A percentile compares a stretch with the other conserved stretches of the same genome.
phyloP scores from a whole-genome alignment of 2,329 filamentous ascomycete species.

The Fusarium concolor region DNA sequence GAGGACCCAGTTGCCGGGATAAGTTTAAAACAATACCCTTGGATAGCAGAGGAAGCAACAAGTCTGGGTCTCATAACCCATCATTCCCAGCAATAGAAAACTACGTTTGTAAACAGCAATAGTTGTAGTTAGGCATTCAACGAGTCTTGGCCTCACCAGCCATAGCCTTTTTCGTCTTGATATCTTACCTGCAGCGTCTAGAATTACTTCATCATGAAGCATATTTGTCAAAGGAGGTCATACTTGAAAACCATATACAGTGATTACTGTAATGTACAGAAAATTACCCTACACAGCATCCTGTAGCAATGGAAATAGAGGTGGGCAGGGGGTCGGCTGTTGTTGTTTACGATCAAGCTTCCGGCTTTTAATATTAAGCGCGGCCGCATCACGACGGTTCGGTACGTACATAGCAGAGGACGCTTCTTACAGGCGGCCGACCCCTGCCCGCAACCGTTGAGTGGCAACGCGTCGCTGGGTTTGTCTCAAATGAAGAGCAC shows the following conservation, averaged over 20 bases:
- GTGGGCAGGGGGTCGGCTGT: constrained; percentile 11
- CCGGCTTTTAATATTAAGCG: constrained; percentile 27
- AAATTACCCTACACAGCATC: constrained; percentile 9
- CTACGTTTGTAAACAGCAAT: background rate
- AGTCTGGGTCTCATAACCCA: background rate
- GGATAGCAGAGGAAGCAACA: background rate
- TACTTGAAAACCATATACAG: background rate
- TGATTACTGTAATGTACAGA: background rate
- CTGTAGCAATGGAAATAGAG: background rate
- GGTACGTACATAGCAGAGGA: constrained; percentile 2
- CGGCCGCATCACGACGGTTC: constrained; percentile 8
- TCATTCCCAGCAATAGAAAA: background rate
- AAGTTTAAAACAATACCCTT: background rate
- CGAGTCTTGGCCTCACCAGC: background rate
- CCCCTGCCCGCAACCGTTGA: constrained; percentile 33
- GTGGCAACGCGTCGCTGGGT: constrained; percentile 35
- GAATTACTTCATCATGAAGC: background rate
- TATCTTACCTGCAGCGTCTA: constrained; percentile 7
- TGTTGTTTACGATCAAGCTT: constrained; percentile 27
- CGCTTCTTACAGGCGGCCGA: constrained; percentile 31
- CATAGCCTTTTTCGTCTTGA: constrained; percentile 1
- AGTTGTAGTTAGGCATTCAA: background rate
- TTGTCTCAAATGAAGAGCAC: constrained; percentile 15
- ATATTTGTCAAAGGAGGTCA: constrained; percentile 23
- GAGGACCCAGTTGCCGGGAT: background rate